Conservation (phyloP, 352 stramenopile species). For the Peronospora belbahrii region DNA sequence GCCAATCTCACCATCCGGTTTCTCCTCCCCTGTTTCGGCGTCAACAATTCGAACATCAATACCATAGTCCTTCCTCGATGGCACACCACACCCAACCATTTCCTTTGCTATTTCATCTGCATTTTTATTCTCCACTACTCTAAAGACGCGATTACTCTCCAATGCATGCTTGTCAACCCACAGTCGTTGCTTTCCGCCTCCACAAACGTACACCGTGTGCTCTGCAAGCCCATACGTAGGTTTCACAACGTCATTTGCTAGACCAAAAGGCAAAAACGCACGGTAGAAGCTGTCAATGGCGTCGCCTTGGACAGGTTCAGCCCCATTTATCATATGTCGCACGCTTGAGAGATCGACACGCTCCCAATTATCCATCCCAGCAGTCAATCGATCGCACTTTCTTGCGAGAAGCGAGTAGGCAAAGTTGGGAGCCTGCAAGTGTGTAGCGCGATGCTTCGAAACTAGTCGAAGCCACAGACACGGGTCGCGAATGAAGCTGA, state of each 20-base stretch:
- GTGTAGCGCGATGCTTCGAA: conserved; percentile 87
- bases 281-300: conserved; percentile 84
- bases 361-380: conserved; percentile 13
- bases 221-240: conserved; percentile 99
- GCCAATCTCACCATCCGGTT: conserved; percentile 55
- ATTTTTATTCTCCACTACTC: conserved; percentile 20
- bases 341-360: conserved; percentile 89
- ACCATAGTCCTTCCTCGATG: conserved; percentile 65
- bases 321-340: conserved; percentile 96
- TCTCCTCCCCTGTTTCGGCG: conserved; percentile 43
- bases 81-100: conserved; percentile 93
- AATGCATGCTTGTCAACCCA: conserved; percentile 87
- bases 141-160: conserved; percentile 70
- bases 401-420: conserved; percentile 93
- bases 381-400: conserved; percentile 81
- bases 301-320: conserved; percentile 92
- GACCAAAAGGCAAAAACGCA: conserved; percentile 84
- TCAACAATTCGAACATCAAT: conserved; percentile 94
- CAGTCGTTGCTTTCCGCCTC: conserved; percentile 84
- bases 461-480: conserved; percentile 92
- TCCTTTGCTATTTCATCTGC: conserved; percentile 32
- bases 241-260: conserved; percentile 87
- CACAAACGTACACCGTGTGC: conserved; percentile 97
- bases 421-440: conserved; percentile 98
- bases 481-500: conserved; percentile 96